A percentile compares a stretch with the other conserved stretches of the same genome.
Conservation (phyloP, 106 monocot genomes). For the Vanilla planifolia region DNA sequence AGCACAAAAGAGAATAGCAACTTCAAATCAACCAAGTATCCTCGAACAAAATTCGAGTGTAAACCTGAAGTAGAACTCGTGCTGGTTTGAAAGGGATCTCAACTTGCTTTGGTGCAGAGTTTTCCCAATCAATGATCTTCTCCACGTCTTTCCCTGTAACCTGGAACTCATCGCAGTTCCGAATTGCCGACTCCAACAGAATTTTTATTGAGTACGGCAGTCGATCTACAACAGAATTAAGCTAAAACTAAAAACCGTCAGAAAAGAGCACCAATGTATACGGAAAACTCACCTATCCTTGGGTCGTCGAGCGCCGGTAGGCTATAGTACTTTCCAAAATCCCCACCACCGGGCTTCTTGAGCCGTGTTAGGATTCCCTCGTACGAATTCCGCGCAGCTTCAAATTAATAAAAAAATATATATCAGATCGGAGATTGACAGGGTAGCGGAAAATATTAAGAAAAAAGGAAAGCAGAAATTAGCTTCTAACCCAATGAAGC, state of each 20-base stretch:
- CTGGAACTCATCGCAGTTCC: conserved; percentile 95
- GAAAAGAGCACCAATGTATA: not conserved
- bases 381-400: conserved; percentile 45
- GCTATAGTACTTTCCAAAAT: conserved; percentile 80
- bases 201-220: conserved; percentile 90
- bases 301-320: conserved; percentile 69
- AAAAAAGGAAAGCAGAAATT: not conserved
- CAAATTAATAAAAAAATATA: not conserved
- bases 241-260: not conserved
- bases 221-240: conserved; percentile 50
- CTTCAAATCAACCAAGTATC: too few relatives aligned
- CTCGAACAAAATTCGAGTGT: not conserved
- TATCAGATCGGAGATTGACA: conserved; percentile 3
- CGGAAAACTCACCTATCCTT: conserved; percentile 47
- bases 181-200: conserved; percentile 81
- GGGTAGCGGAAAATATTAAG: not conserved
- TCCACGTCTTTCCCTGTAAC: conserved; percentile 77
- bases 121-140: conserved; percentile 95
- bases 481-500: conserved; percentile 40
- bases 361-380: conserved; percentile 54
- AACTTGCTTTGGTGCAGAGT: conserved; percentile 68
- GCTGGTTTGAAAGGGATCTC: conserved; percentile 99
- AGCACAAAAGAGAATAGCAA: too few relatives aligned
- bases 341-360: conserved; percentile 67
- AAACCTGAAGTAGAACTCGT: conserved; percentile 89